phyloP scores from a whole-genome alignment of 208 protist species.

The Herpetomonas muscarum region DNA sequence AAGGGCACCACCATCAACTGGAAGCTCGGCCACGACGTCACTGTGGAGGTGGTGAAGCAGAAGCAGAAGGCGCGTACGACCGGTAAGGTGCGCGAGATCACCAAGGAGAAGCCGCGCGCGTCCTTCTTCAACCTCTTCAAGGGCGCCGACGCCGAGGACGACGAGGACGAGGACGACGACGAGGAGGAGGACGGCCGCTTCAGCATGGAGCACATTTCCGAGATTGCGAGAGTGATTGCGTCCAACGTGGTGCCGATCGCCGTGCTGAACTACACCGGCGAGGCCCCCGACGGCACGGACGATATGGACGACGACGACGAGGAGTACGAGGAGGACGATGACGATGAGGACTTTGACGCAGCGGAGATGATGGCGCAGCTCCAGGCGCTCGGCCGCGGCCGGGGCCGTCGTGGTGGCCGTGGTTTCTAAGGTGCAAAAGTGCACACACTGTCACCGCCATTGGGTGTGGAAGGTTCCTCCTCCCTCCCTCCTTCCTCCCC shows the following conservation, averaged over 20 bases:
- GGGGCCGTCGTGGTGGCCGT: constrained; percentile 13
- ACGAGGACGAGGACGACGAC: constrained; percentile 25
- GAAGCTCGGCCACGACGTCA: constrained; percentile 80
- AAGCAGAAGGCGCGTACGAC: constrained; percentile 54
- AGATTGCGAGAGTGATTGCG: constrained; percentile 45
- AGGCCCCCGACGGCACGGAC: constrained; percentile 74
- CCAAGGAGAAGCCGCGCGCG: constrained; percentile 31
- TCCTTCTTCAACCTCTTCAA: constrained; percentile 86
- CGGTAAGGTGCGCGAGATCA: constrained; percentile 37
- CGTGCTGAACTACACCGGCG: constrained; percentile 82
- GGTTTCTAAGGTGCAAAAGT: constrained; percentile 15
- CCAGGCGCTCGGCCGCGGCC: constrained; percentile 21
- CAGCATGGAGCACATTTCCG: constrained; percentile 33
- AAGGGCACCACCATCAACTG: constrained; percentile 62
- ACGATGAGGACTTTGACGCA: constrained; percentile 58
- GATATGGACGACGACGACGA: constrained; percentile 66
- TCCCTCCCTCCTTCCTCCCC: constrained; percentile 2
- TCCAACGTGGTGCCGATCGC: constrained; percentile 70
- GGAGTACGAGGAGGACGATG: constrained; percentile 72
- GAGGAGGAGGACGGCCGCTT: constrained; percentile 49
- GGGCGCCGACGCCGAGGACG: constrained; percentile 19
- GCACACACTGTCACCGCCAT: too few species aligned
- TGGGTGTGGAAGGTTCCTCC: neutral
- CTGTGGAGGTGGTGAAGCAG: constrained; percentile 43
- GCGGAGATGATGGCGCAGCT: constrained; percentile 13